Evolutionary conservation across 2,329 filamentous ascomycete species (phyloP).

Genomic region (Fusarium sp.): DNA sequence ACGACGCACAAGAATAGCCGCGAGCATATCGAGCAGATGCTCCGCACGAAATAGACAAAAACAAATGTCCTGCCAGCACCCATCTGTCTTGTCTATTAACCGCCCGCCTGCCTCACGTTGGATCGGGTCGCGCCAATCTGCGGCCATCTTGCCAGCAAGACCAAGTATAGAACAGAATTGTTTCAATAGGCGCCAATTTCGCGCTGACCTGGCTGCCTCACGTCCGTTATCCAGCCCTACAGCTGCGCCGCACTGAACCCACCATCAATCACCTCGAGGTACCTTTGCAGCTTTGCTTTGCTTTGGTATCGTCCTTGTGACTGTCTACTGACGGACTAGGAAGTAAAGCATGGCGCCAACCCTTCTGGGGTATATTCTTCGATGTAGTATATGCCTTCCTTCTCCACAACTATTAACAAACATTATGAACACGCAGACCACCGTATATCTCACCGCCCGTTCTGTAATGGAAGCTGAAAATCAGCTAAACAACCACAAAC

Average conservation of each 20-base stretch:
- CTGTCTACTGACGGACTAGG: constrained; percentile 5
- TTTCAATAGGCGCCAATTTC: constrained; percentile 27
- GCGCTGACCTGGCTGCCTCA: not conserved
- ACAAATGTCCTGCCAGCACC: not conserved
- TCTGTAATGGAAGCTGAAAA: not conserved
- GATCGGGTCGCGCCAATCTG: not conserved
- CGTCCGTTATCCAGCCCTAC: constrained; percentile 13
- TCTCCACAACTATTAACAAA: too few species aligned
- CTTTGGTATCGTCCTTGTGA: constrained; percentile 1
- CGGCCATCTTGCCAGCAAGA: not conserved
- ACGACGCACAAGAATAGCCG: constrained; percentile 95
- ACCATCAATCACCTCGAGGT: not conserved
- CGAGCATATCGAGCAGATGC: constrained; percentile 88
- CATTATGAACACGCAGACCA: too few species aligned
- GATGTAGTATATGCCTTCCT: not conserved
- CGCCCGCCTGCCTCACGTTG: not conserved
- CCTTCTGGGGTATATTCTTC: not conserved
- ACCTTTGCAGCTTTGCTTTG: not conserved
- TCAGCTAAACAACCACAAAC: not conserved
- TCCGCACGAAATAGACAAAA: constrained; percentile 60
- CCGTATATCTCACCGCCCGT: constrained; percentile 15
- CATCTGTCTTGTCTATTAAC: not conserved
- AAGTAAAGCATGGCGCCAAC: not conserved
- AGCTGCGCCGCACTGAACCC: constrained; percentile 10
- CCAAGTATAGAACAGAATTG: constrained; percentile 1